Conservation (phyloP, 768 basidiomycete species). For the Hysterangium stoloniferum region DNA sequence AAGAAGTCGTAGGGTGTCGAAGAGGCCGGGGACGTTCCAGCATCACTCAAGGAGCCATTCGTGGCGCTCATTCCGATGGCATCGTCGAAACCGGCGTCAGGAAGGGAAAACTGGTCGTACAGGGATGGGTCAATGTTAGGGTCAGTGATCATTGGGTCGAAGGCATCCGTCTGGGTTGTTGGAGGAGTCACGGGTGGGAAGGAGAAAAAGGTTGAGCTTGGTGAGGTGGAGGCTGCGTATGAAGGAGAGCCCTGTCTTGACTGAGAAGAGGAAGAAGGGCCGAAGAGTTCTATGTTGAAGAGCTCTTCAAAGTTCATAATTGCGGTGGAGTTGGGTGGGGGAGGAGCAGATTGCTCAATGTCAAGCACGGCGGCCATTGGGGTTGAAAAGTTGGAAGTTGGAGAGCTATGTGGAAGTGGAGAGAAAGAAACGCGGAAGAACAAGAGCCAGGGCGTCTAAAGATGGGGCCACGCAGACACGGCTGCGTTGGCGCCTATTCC, state of each 20-base stretch:
- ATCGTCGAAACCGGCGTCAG: conserved; percentile 15
- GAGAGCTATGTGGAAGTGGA: neutral
- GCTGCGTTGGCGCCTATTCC: conserved; percentile 5
- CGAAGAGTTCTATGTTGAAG: conserved; percentile 56
- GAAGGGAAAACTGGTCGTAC: conserved; percentile 1
- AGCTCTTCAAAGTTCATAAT: conserved; percentile 48
- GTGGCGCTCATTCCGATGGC: conserved; percentile 21
- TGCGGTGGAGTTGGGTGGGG: conserved; percentile 17
- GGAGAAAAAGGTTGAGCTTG: conserved; percentile 16
- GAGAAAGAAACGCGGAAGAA: neutral
- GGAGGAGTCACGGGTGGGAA: conserved; percentile 18
- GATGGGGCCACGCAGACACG: conserved; percentile 10
- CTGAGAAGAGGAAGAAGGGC: conserved; percentile 5
- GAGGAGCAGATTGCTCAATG: conserved; percentile 8
- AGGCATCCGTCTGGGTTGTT: conserved; percentile 3
- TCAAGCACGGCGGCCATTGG: conserved; percentile 11
- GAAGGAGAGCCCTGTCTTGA: conserved; percentile 19
- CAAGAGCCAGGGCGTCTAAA: conserved; percentile 4
- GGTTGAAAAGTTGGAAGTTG: neutral
- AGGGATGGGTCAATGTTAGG: conserved; percentile 2
- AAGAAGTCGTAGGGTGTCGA: conserved; percentile 34
- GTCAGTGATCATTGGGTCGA: neutral
- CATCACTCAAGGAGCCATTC: conserved; percentile 11
- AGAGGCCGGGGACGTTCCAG: conserved; percentile 15
- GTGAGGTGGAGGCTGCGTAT: conserved; percentile 20